phyloP scores from a whole-genome alignment of 176 grass and related monocot genomes.

The Echinochloa phyllopogon region DNA sequence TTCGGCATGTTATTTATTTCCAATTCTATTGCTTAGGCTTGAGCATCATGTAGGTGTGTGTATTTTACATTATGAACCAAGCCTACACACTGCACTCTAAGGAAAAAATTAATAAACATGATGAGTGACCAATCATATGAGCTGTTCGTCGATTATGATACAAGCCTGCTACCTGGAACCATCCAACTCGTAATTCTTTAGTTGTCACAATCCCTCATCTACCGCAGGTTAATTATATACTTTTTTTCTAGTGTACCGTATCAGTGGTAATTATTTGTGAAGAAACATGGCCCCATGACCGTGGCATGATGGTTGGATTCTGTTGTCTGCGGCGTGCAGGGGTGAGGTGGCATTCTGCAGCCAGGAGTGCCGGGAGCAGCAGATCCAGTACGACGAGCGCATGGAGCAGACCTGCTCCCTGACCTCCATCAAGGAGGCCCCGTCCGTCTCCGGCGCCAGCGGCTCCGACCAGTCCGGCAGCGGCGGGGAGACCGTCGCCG shows the following conservation, averaged over 20 bases:
- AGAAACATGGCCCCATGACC: background rate
- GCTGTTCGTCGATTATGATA: conserved; percentile 40
- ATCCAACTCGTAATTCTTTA: conserved; percentile 32
- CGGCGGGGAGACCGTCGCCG: conserved; percentile 60
- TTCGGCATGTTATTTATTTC: conserved; percentile 1
- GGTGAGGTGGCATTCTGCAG: conserved; percentile 91
- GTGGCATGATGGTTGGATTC: conserved; percentile 30
- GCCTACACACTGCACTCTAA: background rate
- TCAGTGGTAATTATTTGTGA: background rate
- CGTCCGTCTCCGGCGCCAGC: conserved; percentile 18
- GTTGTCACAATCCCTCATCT: conserved; percentile 5
- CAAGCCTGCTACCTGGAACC: background rate
- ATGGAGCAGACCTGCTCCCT: conserved; percentile 60
- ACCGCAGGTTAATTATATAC: background rate
- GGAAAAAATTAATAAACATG: conserved; percentile 20
- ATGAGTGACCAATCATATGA: conserved; percentile 38
- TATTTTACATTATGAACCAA: conserved; percentile 32
- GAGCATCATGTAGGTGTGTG: background rate
- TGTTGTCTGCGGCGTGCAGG: conserved; percentile 35
- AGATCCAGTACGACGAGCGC: conserved; percentile 68
- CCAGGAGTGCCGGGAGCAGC: conserved; percentile 70
- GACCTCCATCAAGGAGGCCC: conserved; percentile 53
- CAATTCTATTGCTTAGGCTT: background rate
- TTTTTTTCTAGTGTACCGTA: background rate
- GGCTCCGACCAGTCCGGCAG: conserved; percentile 66